These are phyloP conservation scores for Phytopythium mirpurense DNA, from an alignment of 352 stramenopile genomes.

Conservation along the genomic window DNA sequence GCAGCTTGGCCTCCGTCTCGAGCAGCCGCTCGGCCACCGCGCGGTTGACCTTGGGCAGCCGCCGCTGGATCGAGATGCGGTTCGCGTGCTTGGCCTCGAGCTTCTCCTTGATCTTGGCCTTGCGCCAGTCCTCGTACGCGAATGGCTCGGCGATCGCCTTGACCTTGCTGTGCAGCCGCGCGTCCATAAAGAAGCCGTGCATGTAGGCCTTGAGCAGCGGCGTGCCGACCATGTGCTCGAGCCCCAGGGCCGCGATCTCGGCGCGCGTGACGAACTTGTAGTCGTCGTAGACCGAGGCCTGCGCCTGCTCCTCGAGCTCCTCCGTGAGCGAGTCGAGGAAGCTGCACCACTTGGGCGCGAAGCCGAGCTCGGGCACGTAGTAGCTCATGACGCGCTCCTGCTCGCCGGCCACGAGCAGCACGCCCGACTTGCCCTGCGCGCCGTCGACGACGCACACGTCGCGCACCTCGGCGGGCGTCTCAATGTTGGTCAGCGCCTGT, in stretches of 20 bases:
- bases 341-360: slow-evolving; percentile 98
- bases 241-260: slow-evolving; percentile 94
- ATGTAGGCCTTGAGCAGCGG: slow-evolving; percentile 98
- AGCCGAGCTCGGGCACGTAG: slow-evolving; percentile 96
- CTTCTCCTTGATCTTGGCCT: slow-evolving; percentile 95
- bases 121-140: slow-evolving; percentile 97
- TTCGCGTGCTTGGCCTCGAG: slow-evolving; percentile 85
- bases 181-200: slow-evolving; percentile 99
- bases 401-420: slow-evolving; percentile 96
- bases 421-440: slow-evolving; percentile 87
- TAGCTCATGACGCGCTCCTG: slow-evolving; percentile 97
- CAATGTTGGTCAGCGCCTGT: slow-evolving; percentile 95
- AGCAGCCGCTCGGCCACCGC: slow-evolving; percentile 84
- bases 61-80: slow-evolving; percentile 87
- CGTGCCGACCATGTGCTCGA: slow-evolving; percentile 97
- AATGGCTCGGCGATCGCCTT: slow-evolving; percentile 96
- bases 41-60: slow-evolving; percentile 89
- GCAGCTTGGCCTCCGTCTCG: slow-evolving; percentile 52
- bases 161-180: slow-evolving; percentile 96
- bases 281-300: slow-evolving; percentile 96
- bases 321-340: slow-evolving; percentile 99
- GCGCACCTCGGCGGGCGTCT: slow-evolving; percentile 94
- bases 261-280: slow-evolving; percentile 98
- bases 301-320: slow-evolving; percentile 96
- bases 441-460: slow-evolving; percentile 95